phyloP scores from a whole-genome alignment of 2,329 filamentous ascomycete species.

The Lasiodiplodia sp. region DNA sequence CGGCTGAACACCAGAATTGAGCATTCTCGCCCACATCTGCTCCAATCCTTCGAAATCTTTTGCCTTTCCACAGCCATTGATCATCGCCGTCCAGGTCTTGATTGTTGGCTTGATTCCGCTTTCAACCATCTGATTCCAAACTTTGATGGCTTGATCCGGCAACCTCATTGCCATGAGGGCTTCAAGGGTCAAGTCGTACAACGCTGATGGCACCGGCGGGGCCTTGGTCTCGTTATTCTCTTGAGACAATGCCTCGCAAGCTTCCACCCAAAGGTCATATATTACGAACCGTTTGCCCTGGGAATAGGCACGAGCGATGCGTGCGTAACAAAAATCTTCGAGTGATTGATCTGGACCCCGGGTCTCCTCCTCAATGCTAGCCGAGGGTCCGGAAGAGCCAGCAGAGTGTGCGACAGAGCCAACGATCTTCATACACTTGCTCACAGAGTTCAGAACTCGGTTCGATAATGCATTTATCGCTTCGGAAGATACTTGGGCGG shows the following conservation, averaged over 20 bases:
- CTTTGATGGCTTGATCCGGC: conserved; percentile 55
- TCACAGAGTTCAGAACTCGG: neutral
- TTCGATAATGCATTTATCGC: neutral
- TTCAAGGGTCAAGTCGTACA: conserved; percentile 56
- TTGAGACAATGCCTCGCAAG: neutral
- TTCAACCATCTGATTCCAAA: conserved; percentile 65
- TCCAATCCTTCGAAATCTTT: conserved; percentile 68
- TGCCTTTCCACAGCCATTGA: conserved; percentile 71
- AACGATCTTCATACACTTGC: conserved; percentile 1
- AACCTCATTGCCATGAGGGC: conserved; percentile 55
- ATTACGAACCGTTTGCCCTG: conserved; percentile 33
- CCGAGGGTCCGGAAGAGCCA: neutral
- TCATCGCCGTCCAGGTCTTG: conserved; percentile 75
- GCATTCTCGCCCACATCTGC: conserved; percentile 71
- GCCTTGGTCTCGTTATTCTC: neutral
- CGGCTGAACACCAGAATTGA: conserved; percentile 63
- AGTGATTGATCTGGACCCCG: conserved; percentile 33
- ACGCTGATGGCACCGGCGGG: neutral
- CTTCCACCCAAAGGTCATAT: conserved; percentile 35
- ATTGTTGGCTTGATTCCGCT: conserved; percentile 66
- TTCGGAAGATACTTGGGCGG: neutral
- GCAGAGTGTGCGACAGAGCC: neutral
- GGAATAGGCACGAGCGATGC: conserved; percentile 37
- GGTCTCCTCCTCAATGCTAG: neutral
- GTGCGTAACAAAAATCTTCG: conserved; percentile 38